These are phyloP conservation scores for Lactifluus hygrophoroides DNA, from an alignment of 768 basidiomycete species.

Conservation along the genomic window DNA sequence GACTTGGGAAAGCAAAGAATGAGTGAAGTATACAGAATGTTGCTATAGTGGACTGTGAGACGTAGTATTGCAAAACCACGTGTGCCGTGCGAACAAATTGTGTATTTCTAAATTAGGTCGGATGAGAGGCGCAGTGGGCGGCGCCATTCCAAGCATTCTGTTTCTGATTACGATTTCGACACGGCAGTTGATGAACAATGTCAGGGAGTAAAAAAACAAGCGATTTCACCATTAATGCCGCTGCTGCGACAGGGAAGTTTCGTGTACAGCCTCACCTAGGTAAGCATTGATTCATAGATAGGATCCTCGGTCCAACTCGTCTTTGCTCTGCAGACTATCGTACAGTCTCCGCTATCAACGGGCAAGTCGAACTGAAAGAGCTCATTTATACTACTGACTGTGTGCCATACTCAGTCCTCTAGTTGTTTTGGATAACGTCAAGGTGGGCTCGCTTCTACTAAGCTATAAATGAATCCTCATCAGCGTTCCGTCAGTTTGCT, in stretches of 20 bases:
- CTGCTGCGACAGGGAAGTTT: constrained; percentile 84
- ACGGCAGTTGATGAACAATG: constrained; percentile 6
- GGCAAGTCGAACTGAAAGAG: constrained; percentile 42
- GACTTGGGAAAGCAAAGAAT: not conserved
- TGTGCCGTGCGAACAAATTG: constrained; percentile 4
- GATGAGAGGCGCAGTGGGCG: not conserved
- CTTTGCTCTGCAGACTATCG: constrained; percentile 63
- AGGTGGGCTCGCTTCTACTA: constrained; percentile 39
- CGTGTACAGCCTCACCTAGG: constrained; percentile 85
- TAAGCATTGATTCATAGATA: constrained; percentile 24
- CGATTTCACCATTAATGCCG: constrained; percentile 56
- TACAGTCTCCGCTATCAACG: constrained; percentile 98
- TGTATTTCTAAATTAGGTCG: constrained; percentile 2
- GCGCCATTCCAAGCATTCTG: not conserved
- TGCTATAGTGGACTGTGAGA: not conserved
- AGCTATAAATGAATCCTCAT: not conserved
- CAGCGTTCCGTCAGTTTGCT: constrained; percentile 55
- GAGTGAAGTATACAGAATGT: not conserved
- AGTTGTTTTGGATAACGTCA: constrained; percentile 97
- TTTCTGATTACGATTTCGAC: not conserved
- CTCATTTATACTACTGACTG: not conserved
- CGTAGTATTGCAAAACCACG: not conserved
- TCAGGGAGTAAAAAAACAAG: not conserved
- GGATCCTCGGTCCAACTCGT: not conserved
- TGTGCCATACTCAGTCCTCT: constrained; percentile 57